A percentile compares a stretch with the other conserved stretches of the same genome.
Conservation (phyloP, 371 early-diverging fungal genomes). For the Paramicrosporidium saccamoebae region DNA sequence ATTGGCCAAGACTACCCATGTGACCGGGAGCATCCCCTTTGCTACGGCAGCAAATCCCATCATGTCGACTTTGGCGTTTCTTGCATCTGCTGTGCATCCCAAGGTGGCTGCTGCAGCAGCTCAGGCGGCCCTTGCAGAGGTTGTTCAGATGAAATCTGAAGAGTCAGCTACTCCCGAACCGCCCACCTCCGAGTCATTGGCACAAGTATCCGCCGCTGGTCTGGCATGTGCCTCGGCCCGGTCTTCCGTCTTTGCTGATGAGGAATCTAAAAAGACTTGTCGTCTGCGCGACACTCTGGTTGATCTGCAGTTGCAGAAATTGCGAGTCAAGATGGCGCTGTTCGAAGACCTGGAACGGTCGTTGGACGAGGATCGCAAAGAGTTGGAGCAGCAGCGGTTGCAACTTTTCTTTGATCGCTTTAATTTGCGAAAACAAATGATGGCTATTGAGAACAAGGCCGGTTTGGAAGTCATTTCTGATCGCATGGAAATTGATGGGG, state of each 20-base stretch:
- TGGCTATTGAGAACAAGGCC: slow-evolving; percentile 10
- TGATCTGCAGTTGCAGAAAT: slow-evolving; percentile 42
- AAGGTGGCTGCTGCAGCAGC: slow-evolving; percentile 65
- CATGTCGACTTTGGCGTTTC: slow-evolving; percentile 71
- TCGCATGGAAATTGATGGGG: too few relatives aligned
- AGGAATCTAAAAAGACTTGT: too few relatives aligned
- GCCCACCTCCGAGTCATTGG: background rate
- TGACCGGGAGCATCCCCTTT: slow-evolving; percentile 17
- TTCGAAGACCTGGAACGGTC: slow-evolving; percentile 62
- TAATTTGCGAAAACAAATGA: slow-evolving; percentile 14
- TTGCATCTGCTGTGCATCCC: slow-evolving; percentile 68
- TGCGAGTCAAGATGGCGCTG: slow-evolving; percentile 59
- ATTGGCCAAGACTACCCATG: slow-evolving; percentile 2
- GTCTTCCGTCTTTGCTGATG: too few relatives aligned
- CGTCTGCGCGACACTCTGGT: too few relatives aligned
- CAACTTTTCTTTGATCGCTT: slow-evolving; percentile 39
- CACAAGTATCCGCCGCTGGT: background rate
- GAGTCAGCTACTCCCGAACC: slow-evolving; percentile 1
- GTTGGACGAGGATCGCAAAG: slow-evolving; percentile 41
- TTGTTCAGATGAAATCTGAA: too few relatives aligned
- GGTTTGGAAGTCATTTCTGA: too few relatives aligned
- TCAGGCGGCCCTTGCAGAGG: slow-evolving; percentile 17
- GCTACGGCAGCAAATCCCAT: slow-evolving; percentile 78
- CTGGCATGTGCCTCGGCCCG: too few relatives aligned
- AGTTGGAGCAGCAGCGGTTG: slow-evolving; percentile 42